Evolutionary conservation across 2,329 filamentous ascomycete genomes (phyloP).

Genomic region (Neofusicoccum ribis): DNA sequence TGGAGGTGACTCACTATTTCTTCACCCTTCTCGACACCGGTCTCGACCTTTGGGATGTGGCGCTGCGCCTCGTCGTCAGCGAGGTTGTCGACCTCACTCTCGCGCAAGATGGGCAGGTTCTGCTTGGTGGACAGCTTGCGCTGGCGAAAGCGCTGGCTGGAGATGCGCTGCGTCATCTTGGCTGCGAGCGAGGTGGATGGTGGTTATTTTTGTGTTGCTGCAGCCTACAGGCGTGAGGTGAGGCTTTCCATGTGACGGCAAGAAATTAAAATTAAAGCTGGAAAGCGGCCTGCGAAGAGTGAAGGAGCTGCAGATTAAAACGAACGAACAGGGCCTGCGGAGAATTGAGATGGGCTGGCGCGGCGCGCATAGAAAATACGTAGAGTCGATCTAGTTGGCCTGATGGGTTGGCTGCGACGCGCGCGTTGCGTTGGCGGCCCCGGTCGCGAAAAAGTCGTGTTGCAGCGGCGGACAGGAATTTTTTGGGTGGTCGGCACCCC

Average conservation of each 20-base stretch:
- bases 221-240: conserved; percentile 6
- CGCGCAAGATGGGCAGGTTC: conserved; percentile 80
- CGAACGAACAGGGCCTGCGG: neutral
- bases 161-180: conserved; percentile 40
- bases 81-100: conserved; percentile 83
- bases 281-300: neutral
- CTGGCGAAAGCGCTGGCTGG: conserved; percentile 67
- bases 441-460: neutral
- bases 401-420: neutral
- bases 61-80: conserved; percentile 84
- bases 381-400: neutral
- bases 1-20: conserved; percentile 77
- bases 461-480: conserved; percentile 7
- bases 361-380: neutral
- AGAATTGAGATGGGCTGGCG: neutral
- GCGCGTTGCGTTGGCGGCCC: conserved; percentile 7
- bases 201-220: neutral
- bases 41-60: conserved; percentile 82
- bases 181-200: neutral
- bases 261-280: neutral
- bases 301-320: neutral
- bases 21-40: conserved; percentile 94
- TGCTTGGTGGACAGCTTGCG: conserved; percentile 93
- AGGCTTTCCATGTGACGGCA: conserved; percentile 18
- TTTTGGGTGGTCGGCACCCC: conserved; percentile 3